phyloP scores from a whole-genome alignment of 208 protist species.

The Willaertia magna region DNA sequence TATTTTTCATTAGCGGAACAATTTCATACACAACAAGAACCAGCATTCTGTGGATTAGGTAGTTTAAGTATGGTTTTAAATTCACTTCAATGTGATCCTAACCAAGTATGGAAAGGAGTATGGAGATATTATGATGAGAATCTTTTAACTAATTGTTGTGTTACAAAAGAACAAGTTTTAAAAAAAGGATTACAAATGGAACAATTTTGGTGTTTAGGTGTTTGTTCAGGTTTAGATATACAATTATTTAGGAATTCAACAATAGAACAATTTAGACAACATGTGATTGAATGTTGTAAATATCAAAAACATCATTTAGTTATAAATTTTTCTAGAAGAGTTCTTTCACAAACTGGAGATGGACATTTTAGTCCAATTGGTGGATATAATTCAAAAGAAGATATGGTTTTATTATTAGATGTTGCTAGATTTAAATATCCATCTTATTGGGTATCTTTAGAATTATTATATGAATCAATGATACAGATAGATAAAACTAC shows the following conservation, averaged over 20 bases:
- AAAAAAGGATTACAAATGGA: constrained; percentile 39
- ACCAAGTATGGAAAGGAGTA: constrained; percentile 54
- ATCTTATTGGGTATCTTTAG: constrained; percentile 41
- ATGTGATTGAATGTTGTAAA: background rate
- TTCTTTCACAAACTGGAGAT: constrained; percentile 40
- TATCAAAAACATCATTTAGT: constrained; percentile 25
- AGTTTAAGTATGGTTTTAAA: constrained; percentile 58
- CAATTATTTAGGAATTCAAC: background rate
- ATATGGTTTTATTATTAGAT: constrained; percentile 44
- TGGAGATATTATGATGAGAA: constrained; percentile 58
- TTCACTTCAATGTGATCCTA: constrained; percentile 45
- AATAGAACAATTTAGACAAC: background rate
- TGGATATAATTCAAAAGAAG: constrained; percentile 32
- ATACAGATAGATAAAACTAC: constrained; percentile 20
- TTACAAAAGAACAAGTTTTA: constrained; percentile 34
- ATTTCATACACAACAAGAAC: constrained; percentile 26
- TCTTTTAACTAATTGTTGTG: constrained; percentile 47
- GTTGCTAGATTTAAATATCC: constrained; percentile 55
- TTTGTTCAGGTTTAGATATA: constrained; percentile 22
- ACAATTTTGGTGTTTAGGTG: constrained; percentile 40
- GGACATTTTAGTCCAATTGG: constrained; percentile 45
- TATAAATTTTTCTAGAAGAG: constrained; percentile 28
- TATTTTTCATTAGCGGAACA: constrained; percentile 29
- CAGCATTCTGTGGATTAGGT: constrained; percentile 44
- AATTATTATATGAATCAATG: constrained; percentile 32